Evolutionary conservation across 331 rosid species (phyloP).

Genomic region (Phaseolus coccineus): DNA sequence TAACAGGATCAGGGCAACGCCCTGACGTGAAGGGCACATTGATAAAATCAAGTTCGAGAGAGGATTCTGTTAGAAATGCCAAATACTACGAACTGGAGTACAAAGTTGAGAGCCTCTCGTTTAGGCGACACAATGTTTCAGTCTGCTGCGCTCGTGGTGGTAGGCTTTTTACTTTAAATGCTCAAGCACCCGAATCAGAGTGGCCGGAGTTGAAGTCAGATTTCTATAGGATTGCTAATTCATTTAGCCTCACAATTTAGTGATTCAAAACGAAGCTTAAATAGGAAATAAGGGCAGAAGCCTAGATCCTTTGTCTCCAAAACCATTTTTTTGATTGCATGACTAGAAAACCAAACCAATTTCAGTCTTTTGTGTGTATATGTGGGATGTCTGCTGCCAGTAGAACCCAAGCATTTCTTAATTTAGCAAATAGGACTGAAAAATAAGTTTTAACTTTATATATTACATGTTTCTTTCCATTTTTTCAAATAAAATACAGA

Average conservation of each 20-base stretch:
- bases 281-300: neutral
- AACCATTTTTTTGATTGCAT: conserved; percentile 24
- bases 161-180: conserved; percentile 76
- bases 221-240: conserved; percentile 69
- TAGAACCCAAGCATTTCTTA: conserved; percentile 20
- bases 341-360: neutral
- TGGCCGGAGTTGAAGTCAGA: conserved; percentile 69
- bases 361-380: neutral
- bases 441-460: conserved; percentile 27
- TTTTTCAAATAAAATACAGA: conserved; percentile 37
- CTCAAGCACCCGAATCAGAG: conserved; percentile 86
- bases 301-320: neutral
- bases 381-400: neutral
- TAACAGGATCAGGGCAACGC: conserved; percentile 70
- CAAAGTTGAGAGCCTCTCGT: conserved; percentile 72
- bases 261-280: conserved; percentile 3
- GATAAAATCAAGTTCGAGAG: conserved; percentile 66
- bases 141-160: conserved; percentile 79
- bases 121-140: conserved; percentile 70
- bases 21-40: conserved; percentile 68
- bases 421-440: neutral
- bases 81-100: conserved; percentile 82
- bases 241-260: conserved; percentile 68
- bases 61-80: conserved; percentile 56
- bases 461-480: conserved; percentile 44